These are phyloP conservation scores for Tetrapisispora fleetii DNA, from an alignment of 805 yeast species.

Conservation along the genomic window DNA sequence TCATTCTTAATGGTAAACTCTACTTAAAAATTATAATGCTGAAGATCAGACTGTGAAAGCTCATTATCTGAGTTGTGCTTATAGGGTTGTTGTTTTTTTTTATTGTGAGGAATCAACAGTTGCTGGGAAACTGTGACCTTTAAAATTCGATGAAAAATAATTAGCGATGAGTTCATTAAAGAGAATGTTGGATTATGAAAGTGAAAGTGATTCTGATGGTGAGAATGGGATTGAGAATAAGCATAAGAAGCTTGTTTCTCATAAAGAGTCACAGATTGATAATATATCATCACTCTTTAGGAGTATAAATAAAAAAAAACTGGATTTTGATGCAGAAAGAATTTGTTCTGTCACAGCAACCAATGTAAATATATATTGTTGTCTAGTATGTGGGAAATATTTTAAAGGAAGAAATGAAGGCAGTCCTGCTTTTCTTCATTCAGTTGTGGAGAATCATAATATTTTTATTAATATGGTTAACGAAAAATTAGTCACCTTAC, in stretches of 20 bases:
- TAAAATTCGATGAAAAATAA: background rate
- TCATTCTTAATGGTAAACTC: too few species aligned
- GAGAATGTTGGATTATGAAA: constrained; percentile 1
- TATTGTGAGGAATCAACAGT: too few species aligned
- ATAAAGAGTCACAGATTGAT: background rate
- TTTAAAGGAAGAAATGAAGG: constrained; percentile 54
- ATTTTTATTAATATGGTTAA: constrained; percentile 48
- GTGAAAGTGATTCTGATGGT: background rate
- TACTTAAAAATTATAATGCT: too few species aligned
- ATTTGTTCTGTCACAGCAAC: constrained; percentile 56
- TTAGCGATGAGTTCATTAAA: background rate
- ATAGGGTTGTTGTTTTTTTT: too few species aligned
- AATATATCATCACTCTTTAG: constrained; percentile 14
- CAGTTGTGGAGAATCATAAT: constrained; percentile 53
- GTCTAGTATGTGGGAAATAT: constrained; percentile 66
- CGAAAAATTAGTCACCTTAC: constrained; percentile 45
- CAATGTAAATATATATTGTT: constrained; percentile 54
- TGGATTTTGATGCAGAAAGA: constrained; percentile 64
- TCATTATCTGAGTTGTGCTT: too few species aligned
- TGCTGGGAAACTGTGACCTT: too few species aligned
- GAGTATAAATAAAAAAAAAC: constrained; percentile 22
- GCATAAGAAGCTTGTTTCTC: background rate
- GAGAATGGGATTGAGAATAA: background rate
- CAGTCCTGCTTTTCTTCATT: constrained; percentile 62
- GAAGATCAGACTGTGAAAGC: too few species aligned